Conservation (phyloP, 305 asterid species). For the Petunia hybrid region DNA sequence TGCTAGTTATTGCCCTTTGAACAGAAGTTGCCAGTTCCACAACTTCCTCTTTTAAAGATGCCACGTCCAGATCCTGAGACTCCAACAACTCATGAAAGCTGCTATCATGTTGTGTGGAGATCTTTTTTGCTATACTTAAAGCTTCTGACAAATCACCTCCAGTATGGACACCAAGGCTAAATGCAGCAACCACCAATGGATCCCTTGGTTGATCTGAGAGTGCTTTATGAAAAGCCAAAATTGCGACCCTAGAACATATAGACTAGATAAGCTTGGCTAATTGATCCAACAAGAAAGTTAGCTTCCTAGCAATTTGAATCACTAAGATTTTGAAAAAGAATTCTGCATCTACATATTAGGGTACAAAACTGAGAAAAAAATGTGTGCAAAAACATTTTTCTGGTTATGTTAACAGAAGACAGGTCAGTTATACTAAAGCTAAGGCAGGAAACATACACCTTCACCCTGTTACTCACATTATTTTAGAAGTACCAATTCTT, state of each 20-base stretch:
- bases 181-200: constrained; percentile 75
- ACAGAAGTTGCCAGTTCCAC: constrained; percentile 64
- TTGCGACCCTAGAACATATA: constrained; percentile 69
- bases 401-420: neutral
- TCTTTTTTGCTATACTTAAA: constrained; percentile 59
- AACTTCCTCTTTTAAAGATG: constrained; percentile 53
- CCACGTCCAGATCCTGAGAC: constrained; percentile 48
- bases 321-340: constrained; percentile 11
- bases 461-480: constrained; percentile 4
- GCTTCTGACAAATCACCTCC: constrained; percentile 90
- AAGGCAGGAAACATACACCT: constrained; percentile 3
- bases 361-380: constrained; percentile 8
- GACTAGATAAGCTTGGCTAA: constrained; percentile 30
- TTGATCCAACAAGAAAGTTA: constrained; percentile 30
- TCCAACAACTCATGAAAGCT: constrained; percentile 67
- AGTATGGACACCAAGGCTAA: constrained; percentile 79
- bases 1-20: constrained; percentile 52
- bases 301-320: constrained; percentile 9
- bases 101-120: constrained; percentile 56
- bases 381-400: neutral
- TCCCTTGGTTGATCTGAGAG: constrained; percentile 73
- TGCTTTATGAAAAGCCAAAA: constrained; percentile 85
- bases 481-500: neutral
- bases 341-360: constrained; percentile 3
- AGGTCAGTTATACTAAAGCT: constrained; percentile 9